These are phyloP conservation scores for Fusarium caatingaense DNA, from an alignment of 2,329 filamentous ascomycete genomes.

Conservation along the genomic window DNA sequence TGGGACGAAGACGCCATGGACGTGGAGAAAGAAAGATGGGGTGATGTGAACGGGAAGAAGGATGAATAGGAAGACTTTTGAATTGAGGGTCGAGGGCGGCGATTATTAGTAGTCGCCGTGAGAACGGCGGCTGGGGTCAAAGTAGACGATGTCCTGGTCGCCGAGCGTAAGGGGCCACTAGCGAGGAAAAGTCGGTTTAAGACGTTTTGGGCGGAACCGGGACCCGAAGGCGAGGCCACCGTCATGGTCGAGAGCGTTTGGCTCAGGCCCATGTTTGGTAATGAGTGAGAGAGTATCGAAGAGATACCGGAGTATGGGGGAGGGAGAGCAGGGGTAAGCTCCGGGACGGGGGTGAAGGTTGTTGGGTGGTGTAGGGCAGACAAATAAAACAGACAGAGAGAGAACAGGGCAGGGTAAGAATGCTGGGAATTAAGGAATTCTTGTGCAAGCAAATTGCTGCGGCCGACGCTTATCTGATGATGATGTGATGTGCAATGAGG, in stretches of 20 bases:
- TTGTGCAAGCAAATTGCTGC: slow-evolving; percentile 24
- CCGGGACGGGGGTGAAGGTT: slow-evolving; percentile 25
- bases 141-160: slow-evolving; percentile 45
- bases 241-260: slow-evolving; percentile 46
- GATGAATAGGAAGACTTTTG: slow-evolving; percentile 42
- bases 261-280: slow-evolving; percentile 44
- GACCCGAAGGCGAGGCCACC: slow-evolving; percentile 44
- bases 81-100: slow-evolving; percentile 44
- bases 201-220: slow-evolving; percentile 47
- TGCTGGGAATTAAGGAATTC: slow-evolving; percentile 29
- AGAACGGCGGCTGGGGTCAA: slow-evolving; percentile 24
- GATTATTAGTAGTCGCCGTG: slow-evolving; percentile 48
- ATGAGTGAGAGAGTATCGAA: slow-evolving; percentile 35
- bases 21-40: slow-evolving; percentile 41
- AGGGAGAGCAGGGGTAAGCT: slow-evolving; percentile 34
- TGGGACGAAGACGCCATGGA: slow-evolving; percentile 52
- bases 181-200: slow-evolving; percentile 52
- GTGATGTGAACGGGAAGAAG: slow-evolving; percentile 40
- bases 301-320: slow-evolving; percentile 40
- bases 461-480: slow-evolving; percentile 24
- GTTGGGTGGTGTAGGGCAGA: slow-evolving; percentile 33
- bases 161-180: slow-evolving; percentile 45
- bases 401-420: slow-evolving; percentile 22
- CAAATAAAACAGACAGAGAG: slow-evolving; percentile 4
- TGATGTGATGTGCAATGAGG: slow-evolving; percentile 7